A percentile compares a stretch with the other conserved stretches of the same genome.
phyloP scores from a whole-genome alignment of 768 basidiomycete genomes.

The Leccinum sublutescens region DNA sequence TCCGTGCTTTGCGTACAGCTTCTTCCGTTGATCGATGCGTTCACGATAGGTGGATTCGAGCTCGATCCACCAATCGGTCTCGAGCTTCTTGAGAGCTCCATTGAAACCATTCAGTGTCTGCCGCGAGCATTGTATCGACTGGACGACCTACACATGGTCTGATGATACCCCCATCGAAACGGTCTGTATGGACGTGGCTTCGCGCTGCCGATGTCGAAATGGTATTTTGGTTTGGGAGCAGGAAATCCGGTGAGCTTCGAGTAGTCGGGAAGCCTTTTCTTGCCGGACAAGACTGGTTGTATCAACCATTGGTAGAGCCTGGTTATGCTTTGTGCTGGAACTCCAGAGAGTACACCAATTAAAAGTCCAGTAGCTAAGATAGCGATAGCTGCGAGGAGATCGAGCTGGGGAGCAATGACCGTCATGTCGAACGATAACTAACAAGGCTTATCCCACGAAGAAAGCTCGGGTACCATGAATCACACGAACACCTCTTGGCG shows the following conservation, averaged over 20 bases:
- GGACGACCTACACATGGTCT: conserved; percentile 49
- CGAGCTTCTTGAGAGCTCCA: conserved; percentile 45
- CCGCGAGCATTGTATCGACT: neutral
- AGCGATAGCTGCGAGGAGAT: conserved; percentile 1
- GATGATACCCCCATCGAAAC: conserved; percentile 55
- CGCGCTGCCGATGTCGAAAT: conserved; percentile 44
- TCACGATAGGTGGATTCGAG: conserved; percentile 50
- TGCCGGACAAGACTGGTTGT: conserved; percentile 1
- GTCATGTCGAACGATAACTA: conserved; percentile 8
- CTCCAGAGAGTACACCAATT: neutral
- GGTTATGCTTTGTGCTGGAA: neutral
- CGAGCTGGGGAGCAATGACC: neutral
- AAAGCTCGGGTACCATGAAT: neutral
- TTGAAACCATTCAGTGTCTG: neutral
- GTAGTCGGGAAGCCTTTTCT: conserved; percentile 35
- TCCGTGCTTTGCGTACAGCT: conserved; percentile 39
- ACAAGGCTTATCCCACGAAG: neutral
- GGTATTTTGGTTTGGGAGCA: conserved; percentile 38
- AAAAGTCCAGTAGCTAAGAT: conserved; percentile 7
- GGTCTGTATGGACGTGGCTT: conserved; percentile 54
- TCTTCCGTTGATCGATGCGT: conserved; percentile 42
- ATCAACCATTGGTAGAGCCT: conserved; percentile 8
- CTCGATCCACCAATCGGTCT: conserved; percentile 58
- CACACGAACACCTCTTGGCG: neutral
- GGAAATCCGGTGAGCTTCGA: conserved; percentile 45